These are phyloP conservation scores for Sarocladium oryzae DNA, from an alignment of 2,329 filamentous ascomycete genomes.

Conservation along the genomic window DNA sequence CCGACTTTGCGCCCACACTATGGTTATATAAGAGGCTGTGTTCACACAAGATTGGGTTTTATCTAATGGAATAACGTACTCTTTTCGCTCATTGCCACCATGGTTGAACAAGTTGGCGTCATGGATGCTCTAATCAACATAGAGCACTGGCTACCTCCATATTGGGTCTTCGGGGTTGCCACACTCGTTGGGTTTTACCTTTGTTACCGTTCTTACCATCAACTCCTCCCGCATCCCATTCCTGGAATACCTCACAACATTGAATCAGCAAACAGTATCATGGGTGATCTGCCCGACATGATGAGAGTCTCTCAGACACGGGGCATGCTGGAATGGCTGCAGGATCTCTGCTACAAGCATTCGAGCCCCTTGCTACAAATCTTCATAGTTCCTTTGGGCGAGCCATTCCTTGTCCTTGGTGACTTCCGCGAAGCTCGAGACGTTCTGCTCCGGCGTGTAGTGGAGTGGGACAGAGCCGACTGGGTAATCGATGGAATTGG, in stretches of 20 bases:
- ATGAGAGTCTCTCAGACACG: conserved; percentile 1
- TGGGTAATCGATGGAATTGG: conserved; percentile 26
- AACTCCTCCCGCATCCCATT: conserved; percentile 34
- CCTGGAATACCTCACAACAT: conserved; percentile 39
- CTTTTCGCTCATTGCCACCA: no score
- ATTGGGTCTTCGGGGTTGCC: background rate
- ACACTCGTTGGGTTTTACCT: background rate
- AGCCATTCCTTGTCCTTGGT: conserved; percentile 36
- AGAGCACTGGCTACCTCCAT: background rate
- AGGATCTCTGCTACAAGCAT: conserved; percentile 23
- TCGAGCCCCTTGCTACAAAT: conserved; percentile 38
- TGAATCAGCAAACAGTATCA: conserved; percentile 24
- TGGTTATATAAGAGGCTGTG: no score
- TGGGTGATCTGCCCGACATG: conserved; percentile 33
- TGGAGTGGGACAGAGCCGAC: conserved; percentile 37
- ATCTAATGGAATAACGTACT: no score
- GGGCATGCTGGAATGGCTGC: conserved; percentile 17
- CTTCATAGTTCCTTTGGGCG: conserved; percentile 36
- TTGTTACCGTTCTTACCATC: conserved; percentile 9
- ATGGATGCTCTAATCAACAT: no score
- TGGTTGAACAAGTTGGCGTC: no score
- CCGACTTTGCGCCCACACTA: no score
- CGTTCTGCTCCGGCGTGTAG: conserved; percentile 33
- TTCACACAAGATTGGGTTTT: no score
- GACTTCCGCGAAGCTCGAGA: conserved; percentile 36